Evolutionary conservation across 768 basidiomycete species (phyloP), one percentile per base, ranked within the genome.

Genomic region (Kwoniella heveanensis): DNA sequence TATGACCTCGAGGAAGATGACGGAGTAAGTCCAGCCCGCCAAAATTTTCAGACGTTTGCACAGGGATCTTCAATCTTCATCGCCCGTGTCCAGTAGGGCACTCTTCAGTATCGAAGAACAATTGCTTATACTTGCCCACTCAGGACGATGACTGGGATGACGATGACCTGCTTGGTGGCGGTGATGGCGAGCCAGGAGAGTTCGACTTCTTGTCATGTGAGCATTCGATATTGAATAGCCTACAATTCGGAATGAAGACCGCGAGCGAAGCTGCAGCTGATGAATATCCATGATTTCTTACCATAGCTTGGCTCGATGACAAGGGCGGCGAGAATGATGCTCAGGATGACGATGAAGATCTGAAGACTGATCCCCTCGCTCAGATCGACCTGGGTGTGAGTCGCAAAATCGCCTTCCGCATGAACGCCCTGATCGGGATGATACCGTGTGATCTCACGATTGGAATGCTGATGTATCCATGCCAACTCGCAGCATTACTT

Each of bases 141-240:
- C n/a, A 76, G 76, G 90, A 92, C 67, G 91, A 91, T 32, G 91
- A 91, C n/a, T 98, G 95, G 95, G 85, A 86, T 10, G 93, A 96
- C 71, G 92, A 93, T 74, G 92, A 90, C 60, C 85, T 84, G 52
- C 78, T 85, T 32, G 82, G 86, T 53, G 86, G 71, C 22, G 66
- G 53, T 22, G 60, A 36, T n/a, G 60, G 19, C 19, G 71, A 86
- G 71, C 83, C 86, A 54, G 89, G 90, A n/a, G 89, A 91, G 71
- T 86, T 90, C 67, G 86, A 87, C 24, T 91, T 87, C 82, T 81
- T 96, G 37, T 92, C 92, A 5, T 79, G 82, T 82, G 60, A 49
- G 80, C 64, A 21, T 36, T 36, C n/a, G n/a, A n/a, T n/a, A n/a
- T n/a, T n/a, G n/a, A n/a, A n/a, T n/a, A n/a, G n/a, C n/a, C n/a